Base-by-base conservation (phyloP, 179 eudicot species). In the Vitellaria paradoxa region DNA sequence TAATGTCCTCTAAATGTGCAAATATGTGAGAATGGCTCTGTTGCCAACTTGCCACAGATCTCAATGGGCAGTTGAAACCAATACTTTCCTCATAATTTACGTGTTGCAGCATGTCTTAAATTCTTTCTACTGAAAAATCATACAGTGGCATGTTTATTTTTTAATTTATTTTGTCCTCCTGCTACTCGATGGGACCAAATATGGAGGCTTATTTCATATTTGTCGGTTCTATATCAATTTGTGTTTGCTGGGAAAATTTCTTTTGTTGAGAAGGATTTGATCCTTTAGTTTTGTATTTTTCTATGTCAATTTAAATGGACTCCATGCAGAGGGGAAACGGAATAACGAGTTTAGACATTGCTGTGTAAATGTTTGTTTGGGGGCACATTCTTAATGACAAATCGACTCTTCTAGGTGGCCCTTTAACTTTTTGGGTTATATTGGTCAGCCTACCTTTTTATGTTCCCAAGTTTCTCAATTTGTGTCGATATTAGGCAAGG, bases 1-100 rank as follows among this genome's bases (percentile, higher is more conserved):
- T 95, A 93, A 95, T 93, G 92, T 93, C 72, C 70, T 80, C 84
- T 63, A 70, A 70, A 49, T 78, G 65, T 62, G 42, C 67, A 40
- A n/a, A 60, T 59, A 47, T 59, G 75, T 80, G 52, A 46, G 65
- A 52, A 9, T 68, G 55, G 12, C 55, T 50, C 55, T 50, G 55
- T 50, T 50, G 55, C 37, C 37, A 30, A 30, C 37, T 30, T 30
- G 37, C 55, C 55, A 50, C 55, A 50, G 55, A 50, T 52, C 21
- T 23, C n/a, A 18, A 17, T 55, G 9, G 62, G 37, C 15, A 71
- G 24, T n/a, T 77, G 57, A 60, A 18, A 59, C 52, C 49, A 30
- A 49, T 9, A 37, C 49, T 46, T 9, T 23, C 13, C 13, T 15
- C 21, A 50, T 13, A 52, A 8, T 70, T 50, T 52, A 70, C 20